Percentiles rank a stretch among this genome's conserved stretches.
These are phyloP conservation scores for Xylariaceae sp. DNA, from an alignment of 2,329 filamentous ascomycete species.

Conservation along the genomic window DNA sequence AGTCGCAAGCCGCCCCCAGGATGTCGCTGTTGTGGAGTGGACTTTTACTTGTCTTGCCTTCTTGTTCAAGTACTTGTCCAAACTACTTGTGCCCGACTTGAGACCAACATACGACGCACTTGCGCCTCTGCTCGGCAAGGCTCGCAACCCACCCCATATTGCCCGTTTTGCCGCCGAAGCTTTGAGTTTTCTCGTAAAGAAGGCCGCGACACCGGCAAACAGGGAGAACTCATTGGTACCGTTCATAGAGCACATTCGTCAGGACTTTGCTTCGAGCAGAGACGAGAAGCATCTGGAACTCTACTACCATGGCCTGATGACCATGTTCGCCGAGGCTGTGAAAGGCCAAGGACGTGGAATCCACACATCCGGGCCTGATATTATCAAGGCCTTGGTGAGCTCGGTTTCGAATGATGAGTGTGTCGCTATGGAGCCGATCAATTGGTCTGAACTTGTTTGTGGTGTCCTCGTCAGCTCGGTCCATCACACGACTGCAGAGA, in stretches of 20 bases:
- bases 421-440: conserved; percentile 41
- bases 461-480: conserved; percentile 78
- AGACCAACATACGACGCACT: conserved; percentile 80
- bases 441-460: conserved; percentile 63
- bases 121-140: conserved; percentile 77
- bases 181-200: conserved; percentile 88
- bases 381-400: conserved; percentile 49
- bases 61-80: conserved; percentile 94
- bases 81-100: conserved; percentile 79
- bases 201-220: conserved; percentile 74
- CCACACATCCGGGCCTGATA: conserved; percentile 55
- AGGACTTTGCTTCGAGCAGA: conserved; percentile 57
- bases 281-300: conserved; percentile 58
- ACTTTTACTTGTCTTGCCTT: conserved; percentile 92
- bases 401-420: conserved; percentile 50
- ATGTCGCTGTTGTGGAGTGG: conserved; percentile 94
- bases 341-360: conserved; percentile 58
- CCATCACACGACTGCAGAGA: conserved; percentile 73
- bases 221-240: conserved; percentile 67
- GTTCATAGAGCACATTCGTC: conserved; percentile 68
- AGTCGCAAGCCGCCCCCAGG: conserved; percentile 71
- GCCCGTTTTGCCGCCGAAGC: conserved; percentile 91
- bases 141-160: conserved; percentile 79
- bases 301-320: conserved; percentile 87
- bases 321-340: conserved; percentile 79